Conservation (phyloP, 2,329 filamentous ascomycete genomes). For the Curvularia eragrostidis region DNA sequence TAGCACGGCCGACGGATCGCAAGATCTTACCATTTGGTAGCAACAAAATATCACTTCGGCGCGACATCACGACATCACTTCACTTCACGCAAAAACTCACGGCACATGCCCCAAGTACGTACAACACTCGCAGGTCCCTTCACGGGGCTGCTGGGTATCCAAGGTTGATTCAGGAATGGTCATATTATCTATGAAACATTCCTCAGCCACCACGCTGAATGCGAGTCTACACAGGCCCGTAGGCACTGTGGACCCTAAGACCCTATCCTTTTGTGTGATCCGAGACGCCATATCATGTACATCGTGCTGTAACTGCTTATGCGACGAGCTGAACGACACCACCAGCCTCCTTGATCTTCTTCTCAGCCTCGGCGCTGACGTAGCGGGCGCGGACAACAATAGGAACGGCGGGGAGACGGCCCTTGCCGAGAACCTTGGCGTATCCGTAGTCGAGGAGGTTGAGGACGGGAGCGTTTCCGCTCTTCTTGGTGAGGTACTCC, state of each 20-base stretch:
- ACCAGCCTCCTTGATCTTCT: slow-evolving; percentile 98
- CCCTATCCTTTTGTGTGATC: slow-evolving; percentile 34
- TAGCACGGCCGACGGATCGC: background rate
- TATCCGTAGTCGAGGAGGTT: slow-evolving; percentile 97
- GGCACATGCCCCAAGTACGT: background rate
- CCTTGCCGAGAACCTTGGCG: slow-evolving; percentile 99
- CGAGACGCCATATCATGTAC: slow-evolving; percentile 39
- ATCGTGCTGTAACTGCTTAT: slow-evolving; percentile 58
- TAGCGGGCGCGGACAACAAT: slow-evolving; percentile 94
- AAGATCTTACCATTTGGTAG: background rate
- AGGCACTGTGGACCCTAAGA: slow-evolving; percentile 39
- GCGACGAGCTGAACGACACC: slow-evolving; percentile 95
- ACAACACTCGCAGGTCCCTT: slow-evolving; percentile 1
- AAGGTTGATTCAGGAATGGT: slow-evolving; percentile 61
- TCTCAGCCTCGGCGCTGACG: slow-evolving; percentile 94
- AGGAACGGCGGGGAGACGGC: slow-evolving; percentile 89
- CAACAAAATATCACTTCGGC: background rate
- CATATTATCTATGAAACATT: slow-evolving; percentile 54
- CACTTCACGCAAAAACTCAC: background rate
- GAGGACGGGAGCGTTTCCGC: slow-evolving; percentile 94
- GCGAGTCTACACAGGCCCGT: slow-evolving; percentile 29
- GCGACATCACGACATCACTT: slow-evolving; percentile 9
- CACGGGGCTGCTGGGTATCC: slow-evolving; percentile 3
- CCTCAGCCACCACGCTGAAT: slow-evolving; percentile 61
- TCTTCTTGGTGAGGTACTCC: slow-evolving; percentile 84